Conservation (phyloP, 305 asterid species). For the Salvia sclarea region DNA sequence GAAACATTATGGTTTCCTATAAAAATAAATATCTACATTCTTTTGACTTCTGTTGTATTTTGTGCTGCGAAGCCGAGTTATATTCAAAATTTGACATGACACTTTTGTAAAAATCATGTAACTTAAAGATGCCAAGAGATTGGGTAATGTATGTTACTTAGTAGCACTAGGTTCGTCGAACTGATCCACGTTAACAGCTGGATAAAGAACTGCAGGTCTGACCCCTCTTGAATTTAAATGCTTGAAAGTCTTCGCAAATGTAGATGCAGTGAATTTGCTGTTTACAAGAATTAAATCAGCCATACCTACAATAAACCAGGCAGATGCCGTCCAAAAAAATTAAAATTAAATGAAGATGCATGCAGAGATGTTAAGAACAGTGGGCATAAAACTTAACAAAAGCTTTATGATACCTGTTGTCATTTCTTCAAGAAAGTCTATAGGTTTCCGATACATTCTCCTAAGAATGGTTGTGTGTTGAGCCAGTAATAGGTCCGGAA, state of each 20-base stretch:
- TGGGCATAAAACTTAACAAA: background rate
- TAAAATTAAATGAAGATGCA: background rate
- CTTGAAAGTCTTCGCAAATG: constrained; percentile 71
- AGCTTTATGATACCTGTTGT: constrained; percentile 64
- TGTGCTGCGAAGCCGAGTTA: background rate
- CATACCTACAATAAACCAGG: constrained; percentile 61
- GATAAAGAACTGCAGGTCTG: constrained; percentile 87
- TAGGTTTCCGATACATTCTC: constrained; percentile 81
- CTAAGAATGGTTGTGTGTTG: constrained; percentile 75
- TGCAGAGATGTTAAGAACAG: background rate
- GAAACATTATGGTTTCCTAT: background rate
- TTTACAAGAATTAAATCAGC: constrained; percentile 87
- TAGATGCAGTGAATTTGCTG: constrained; percentile 76
- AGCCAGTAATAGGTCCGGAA: constrained; percentile 88
- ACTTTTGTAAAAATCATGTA: constrained; percentile 28
- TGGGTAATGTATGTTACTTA: constrained; percentile 56
- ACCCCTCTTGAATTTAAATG: constrained; percentile 50
- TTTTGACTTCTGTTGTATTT: background rate
- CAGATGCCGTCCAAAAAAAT: constrained; percentile 26
- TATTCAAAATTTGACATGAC: background rate
- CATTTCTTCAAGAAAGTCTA: constrained; percentile 77
- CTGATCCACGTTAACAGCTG: constrained; percentile 89
- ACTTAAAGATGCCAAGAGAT: constrained; percentile 38
- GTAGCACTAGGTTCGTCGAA: constrained; percentile 58
- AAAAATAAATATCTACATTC: background rate